Evolutionary conservation across 768 basidiomycete species (phyloP).

Genomic region (Fistulinella prunicolor): DNA sequence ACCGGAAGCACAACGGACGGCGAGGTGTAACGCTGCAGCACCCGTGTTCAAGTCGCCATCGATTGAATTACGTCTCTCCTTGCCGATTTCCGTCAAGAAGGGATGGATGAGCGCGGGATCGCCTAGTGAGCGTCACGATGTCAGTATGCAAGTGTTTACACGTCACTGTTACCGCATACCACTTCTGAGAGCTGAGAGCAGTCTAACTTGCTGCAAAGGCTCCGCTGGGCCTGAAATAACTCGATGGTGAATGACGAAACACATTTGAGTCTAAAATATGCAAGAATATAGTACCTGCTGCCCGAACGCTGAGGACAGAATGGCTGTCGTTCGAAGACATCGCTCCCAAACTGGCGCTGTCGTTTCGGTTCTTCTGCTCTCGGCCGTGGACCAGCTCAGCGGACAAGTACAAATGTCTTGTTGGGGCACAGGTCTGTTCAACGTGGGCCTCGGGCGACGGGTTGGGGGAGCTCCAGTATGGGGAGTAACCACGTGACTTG

Average conservation of each 20-base stretch:
- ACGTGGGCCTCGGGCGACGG: slow-evolving; percentile 3
- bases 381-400: neutral
- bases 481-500: slow-evolving; percentile 13
- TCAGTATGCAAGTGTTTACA: neutral
- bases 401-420: neutral
- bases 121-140: slow-evolving; percentile 40
- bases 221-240: slow-evolving; percentile 25
- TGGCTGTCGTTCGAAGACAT: slow-evolving; percentile 19
- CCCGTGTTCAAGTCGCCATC: slow-evolving; percentile 58
- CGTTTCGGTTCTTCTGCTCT: neutral
- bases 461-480: neutral
- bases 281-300: slow-evolving; percentile 11
- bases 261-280: neutral
- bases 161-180: slow-evolving; percentile 38
- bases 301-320: slow-evolving; percentile 20
- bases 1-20: slow-evolving; percentile 80
- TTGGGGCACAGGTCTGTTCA: slow-evolving; percentile 5
- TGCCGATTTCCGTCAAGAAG: slow-evolving; percentile 72
- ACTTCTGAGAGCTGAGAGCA: slow-evolving; percentile 59
- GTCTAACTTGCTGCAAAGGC: slow-evolving; percentile 62
- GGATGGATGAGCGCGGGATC: slow-evolving; percentile 80
- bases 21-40: slow-evolving; percentile 76
- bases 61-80: slow-evolving; percentile 51
- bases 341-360: neutral
- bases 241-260: slow-evolving; percentile 4